Evolutionary conservation across 495 filamentous ascomycete genomes (phyloP).

Genomic region (Clohesyomyces aquaticus): DNA sequence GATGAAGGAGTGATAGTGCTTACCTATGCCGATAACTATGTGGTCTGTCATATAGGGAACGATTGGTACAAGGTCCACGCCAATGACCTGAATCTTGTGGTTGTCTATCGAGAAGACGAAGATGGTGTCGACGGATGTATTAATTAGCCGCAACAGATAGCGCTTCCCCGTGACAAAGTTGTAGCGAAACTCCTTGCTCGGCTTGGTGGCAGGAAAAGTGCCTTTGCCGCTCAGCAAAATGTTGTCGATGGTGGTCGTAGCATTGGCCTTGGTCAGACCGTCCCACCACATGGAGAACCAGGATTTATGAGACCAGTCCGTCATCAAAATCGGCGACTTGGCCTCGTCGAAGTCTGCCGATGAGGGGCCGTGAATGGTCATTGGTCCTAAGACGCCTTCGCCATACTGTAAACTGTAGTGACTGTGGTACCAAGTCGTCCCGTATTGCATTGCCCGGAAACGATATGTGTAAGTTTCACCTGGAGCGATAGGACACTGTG

Average conservation of each 20-base stretch:
- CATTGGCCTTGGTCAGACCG: slow-evolving; percentile 17
- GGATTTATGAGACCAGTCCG: slow-evolving; percentile 35
- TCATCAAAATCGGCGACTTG: slow-evolving; percentile 32
- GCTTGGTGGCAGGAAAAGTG: slow-evolving; percentile 30
- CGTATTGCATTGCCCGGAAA: slow-evolving; percentile 50
- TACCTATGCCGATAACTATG: slow-evolving; percentile 41
- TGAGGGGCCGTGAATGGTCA: slow-evolving; percentile 49
- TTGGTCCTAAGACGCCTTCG: slow-evolving; percentile 43
- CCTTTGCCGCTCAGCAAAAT: slow-evolving; percentile 46
- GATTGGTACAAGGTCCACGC: slow-evolving; percentile 47
- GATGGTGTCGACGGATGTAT: slow-evolving; percentile 39
- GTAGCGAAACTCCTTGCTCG: slow-evolving; percentile 52
- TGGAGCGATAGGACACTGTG: slow-evolving; percentile 70
- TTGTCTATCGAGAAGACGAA: slow-evolving; percentile 39
- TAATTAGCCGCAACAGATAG: slow-evolving; percentile 42
- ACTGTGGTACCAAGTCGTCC: slow-evolving; percentile 57
- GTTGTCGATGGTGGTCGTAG: slow-evolving; percentile 8
- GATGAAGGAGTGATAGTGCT: background rate
- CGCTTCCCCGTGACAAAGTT: slow-evolving; percentile 43
- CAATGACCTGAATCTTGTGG: slow-evolving; percentile 45
- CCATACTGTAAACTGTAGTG: slow-evolving; percentile 55
- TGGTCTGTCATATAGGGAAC: slow-evolving; percentile 39
- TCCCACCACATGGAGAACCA: too few relatives aligned
- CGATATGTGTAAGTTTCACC: slow-evolving; percentile 41
- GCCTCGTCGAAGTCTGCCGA: slow-evolving; percentile 48